Conservation (phyloP, 192 early-diverging fungal genomes). For the Geranomyces michiganensis region DNA sequence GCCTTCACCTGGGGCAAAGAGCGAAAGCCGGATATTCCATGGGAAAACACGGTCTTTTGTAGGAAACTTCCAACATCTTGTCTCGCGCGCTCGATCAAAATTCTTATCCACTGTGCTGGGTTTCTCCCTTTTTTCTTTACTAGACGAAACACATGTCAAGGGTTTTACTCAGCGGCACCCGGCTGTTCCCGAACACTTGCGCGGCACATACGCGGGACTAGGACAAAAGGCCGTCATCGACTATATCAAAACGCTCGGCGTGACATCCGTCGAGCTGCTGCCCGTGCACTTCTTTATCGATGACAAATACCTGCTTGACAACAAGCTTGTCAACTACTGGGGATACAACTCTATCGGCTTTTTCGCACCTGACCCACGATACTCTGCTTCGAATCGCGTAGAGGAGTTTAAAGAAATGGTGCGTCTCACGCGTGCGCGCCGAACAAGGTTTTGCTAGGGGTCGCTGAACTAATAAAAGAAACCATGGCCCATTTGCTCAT, state of each 20-base stretch:
- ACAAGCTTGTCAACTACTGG: slow-evolving; percentile 33
- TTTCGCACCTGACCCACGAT: slow-evolving; percentile 33
- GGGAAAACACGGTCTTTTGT: slow-evolving; percentile 35
- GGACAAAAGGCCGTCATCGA: slow-evolving; percentile 24
- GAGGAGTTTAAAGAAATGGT: slow-evolving; percentile 38
- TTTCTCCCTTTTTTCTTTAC: not conserved
- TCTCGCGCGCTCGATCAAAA: too few species aligned
- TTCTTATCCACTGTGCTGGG: too few species aligned
- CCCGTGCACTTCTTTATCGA: slow-evolving; percentile 36
- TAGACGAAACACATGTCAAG: slow-evolving; percentile 35
- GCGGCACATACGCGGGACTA: slow-evolving; percentile 31
- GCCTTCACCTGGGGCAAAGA: slow-evolving; percentile 33
- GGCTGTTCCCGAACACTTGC: slow-evolving; percentile 27
- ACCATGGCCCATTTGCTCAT: not conserved
- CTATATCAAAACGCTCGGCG: slow-evolving; percentile 35
- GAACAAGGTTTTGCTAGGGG: too few species aligned
- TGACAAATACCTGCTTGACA: slow-evolving; percentile 35
- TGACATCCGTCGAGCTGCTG: slow-evolving; percentile 33
- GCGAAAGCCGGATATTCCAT: slow-evolving; percentile 29
- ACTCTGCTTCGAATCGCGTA: slow-evolving; percentile 26
- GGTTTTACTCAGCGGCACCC: slow-evolving; percentile 32
- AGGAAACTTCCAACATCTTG: not conserved
- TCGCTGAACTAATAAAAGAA: too few species aligned
- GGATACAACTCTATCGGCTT: slow-evolving; percentile 34
- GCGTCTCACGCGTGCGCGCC: not conserved